phyloP scores from a whole-genome alignment of 2,329 filamentous ascomycete genomes.

The Pseudogymnoascus sp. region DNA sequence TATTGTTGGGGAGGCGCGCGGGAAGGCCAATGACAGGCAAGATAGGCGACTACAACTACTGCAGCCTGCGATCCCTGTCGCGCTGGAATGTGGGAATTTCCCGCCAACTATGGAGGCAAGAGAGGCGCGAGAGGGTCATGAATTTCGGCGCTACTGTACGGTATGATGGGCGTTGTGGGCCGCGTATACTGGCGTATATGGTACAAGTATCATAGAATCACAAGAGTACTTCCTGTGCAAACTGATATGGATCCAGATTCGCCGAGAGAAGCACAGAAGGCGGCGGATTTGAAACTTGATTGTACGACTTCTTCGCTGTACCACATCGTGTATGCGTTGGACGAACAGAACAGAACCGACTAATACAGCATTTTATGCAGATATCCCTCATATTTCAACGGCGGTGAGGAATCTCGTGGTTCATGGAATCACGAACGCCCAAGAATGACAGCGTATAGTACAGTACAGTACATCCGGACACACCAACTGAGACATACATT shows the following conservation, averaged over 20 bases:
- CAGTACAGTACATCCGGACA: not conserved
- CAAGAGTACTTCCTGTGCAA: not conserved
- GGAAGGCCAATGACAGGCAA: constrained; percentile 1
- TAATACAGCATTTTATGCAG: not conserved
- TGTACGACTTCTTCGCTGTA: not conserved
- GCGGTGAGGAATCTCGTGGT: not conserved
- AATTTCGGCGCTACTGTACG: not conserved
- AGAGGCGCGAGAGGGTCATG: not conserved
- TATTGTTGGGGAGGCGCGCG: not conserved
- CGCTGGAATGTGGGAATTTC: constrained; percentile 6
- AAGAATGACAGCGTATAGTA: not conserved
- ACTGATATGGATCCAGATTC: not conserved
- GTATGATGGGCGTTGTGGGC: constrained; percentile 2
- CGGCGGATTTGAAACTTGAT: not conserved
- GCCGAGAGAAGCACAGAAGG: not conserved
- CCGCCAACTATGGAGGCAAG: not conserved
- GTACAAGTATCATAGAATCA: not conserved
- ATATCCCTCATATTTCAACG: not conserved
- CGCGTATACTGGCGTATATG: not conserved
- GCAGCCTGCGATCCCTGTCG: constrained; percentile 6
- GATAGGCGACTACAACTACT: constrained; percentile 1
- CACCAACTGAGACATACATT: constrained; percentile 5
- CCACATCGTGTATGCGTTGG: not conserved
- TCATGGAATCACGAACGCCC: not conserved
- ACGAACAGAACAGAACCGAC: not conserved